Base-by-base conservation (phyloP, 768 basidiomycete genomes). In the Suillus subluteus region DNA sequence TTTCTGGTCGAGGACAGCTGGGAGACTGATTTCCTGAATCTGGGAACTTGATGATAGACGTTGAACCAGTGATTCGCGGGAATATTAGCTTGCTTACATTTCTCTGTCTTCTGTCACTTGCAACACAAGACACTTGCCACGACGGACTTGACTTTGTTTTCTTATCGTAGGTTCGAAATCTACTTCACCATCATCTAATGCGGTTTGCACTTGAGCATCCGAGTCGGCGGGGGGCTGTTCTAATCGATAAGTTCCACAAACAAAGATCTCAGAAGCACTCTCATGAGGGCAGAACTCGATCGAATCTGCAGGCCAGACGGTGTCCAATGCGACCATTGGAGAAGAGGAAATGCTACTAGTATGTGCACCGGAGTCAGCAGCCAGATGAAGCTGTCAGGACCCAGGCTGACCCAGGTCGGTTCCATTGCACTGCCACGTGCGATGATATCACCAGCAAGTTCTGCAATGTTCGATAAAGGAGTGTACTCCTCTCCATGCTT, bases 1-100 rank as follows among this genome's bases (percentile, higher is more conserved):
- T 84, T 98, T 98, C 86, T 95, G 88, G 76, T 99, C 98, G 32
- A 91, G 84, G 37, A 99, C 85, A 9, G 95, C 98, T 2, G 95
- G 90, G 21, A 92, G 77, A 63, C 88, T 80, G 41, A 94, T 82
- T 18, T 89, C 79, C 70, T 97, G 91, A 3, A 91, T 74, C 71
- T 90, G 85, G 6, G 79, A 78, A 65, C 90, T 61, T 90, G 66
- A 59, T 11, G 38, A 30, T 41, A 41, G 23, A 40, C 15, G 12
- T 37, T 62, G 18, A 43, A 63, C 56, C 54, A 32, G 41, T 41
- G 8, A 16, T 23, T 18, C 16, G 35, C 16, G n/a, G 50, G 37
- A 59, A 46, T 21, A 26, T 2, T 35, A 0, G 73, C 81, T 56
- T 35, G 21, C 55, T 72, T 67, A 87, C 87, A 79, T 72, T 58